Evolutionary conservation across 2,329 filamentous ascomycete species (phyloP), one percentile per base, ranked within the genome.

Genomic region (Fusarium sp.): DNA sequence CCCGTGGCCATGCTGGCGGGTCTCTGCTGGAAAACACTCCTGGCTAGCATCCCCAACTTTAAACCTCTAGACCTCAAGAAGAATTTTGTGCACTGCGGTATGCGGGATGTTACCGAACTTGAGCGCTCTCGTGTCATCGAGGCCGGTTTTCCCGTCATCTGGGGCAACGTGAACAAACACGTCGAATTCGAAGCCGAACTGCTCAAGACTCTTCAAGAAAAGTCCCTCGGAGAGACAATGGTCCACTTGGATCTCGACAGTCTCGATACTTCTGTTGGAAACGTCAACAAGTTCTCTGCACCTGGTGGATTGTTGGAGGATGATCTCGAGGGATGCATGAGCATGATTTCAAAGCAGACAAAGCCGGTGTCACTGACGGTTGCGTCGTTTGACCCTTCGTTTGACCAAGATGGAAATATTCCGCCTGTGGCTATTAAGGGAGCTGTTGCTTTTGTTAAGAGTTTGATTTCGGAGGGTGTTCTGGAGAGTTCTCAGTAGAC

Each of bases 201-300:
- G 6, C 20, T 29, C 18, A 56, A 48, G n/a, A 43, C 29, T 2
- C 54, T 79, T 13, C 39, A 62, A 5, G 45, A 70, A 41, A 78
- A 72, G 45, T 39, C 54, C 2, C 31, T 76, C 4, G 41, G 16
- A 2, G 39, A 70, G 7, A 76, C 79, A 2, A 72, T 83, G 61
- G 78, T 84, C 8, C 83, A 84, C 54, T 61, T 84, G 3, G 83
- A 84, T 52, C 74, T 84, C 6, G 83, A 84, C 61, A 74, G 78
- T 5, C 70, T 84, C 5, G 82, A 84, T 52, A 67, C 76, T 4
- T 80, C 77, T 1, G 70, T 82, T 14, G 82, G 82, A 0, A 77
- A 75, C n/a, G 82, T 79, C 5, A 84, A 84, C 65, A 80, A 80
- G 39, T 84, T 80, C 63, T 79, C 82, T 27, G 81, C 80, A 0